phyloP scores from a whole-genome alignment of 352 stramenopile species.

The Phytophthora fragariae region DNA sequence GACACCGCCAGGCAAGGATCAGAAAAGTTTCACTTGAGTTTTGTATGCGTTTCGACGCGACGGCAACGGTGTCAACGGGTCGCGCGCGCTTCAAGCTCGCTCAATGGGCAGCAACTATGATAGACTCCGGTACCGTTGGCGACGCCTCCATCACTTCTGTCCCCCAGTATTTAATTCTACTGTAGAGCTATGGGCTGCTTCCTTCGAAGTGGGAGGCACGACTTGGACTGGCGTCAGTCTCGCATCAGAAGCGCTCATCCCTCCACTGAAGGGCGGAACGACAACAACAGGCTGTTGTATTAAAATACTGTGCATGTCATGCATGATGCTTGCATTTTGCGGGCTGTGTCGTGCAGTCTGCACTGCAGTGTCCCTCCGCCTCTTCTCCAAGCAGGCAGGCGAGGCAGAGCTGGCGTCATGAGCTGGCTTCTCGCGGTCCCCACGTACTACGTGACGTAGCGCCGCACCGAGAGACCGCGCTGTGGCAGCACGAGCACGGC shows the following conservation, averaged over 20 bases:
- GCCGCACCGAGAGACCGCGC: slow-evolving; percentile 15
- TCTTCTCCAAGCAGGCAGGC: slow-evolving; percentile 31
- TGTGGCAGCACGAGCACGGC: background rate
- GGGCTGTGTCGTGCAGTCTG: background rate
- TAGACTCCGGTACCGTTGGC: background rate
- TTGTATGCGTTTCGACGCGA: slow-evolving; percentile 9
- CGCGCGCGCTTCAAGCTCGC: background rate
- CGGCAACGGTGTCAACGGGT: slow-evolving; percentile 7
- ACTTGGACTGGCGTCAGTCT: slow-evolving; percentile 16
- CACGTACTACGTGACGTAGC: background rate
- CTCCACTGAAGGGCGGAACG: slow-evolving; percentile 1
- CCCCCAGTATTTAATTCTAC: background rate
- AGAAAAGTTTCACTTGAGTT: slow-evolving; percentile 25
- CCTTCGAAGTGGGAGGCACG: background rate
- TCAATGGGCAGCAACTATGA: background rate
- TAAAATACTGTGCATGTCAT: too few relatives aligned
- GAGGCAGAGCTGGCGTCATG: slow-evolving; percentile 23
- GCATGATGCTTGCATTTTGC: too few relatives aligned
- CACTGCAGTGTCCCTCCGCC: slow-evolving; percentile 3
- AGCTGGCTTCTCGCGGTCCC: slow-evolving; percentile 25
- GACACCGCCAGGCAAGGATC: slow-evolving; percentile 20
- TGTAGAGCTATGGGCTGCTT: background rate
- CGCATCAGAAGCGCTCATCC: slow-evolving; percentile 19
- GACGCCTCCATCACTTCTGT: background rate
- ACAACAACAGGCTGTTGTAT: background rate